Evolutionary conservation across 352 stramenopile species (phyloP), one percentile per base, ranked within the genome.

Genomic region (Thalassiosira sp.): DNA sequence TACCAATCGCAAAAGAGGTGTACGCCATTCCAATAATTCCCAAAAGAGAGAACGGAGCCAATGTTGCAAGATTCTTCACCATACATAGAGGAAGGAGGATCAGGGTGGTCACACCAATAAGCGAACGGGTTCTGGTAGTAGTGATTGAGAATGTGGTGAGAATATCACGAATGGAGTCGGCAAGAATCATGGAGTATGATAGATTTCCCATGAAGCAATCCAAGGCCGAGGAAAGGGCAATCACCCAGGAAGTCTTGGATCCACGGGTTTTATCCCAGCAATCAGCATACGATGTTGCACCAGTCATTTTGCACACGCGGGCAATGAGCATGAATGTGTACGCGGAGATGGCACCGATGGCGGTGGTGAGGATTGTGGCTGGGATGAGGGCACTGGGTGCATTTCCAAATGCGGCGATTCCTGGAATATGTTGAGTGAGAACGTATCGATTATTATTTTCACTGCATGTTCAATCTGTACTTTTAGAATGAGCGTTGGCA

Each of bases 241-340:
- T 67, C 37, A 84, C 76, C 70, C 76, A 84, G 18, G 62, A 42
- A 1, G 61, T 81, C 35, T 92, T 74, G 56, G 78, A 93, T 20
- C 81, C 79, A 24, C 93, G 81, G 5, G 77, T 87, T 51, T 85
- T 83, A 25, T 87, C 76, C 91, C 91, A 95, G 10, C 84, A 83
- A 64, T 94, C 87, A 5, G 79, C 66, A 69, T 94, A 94, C 2
- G 82, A 86, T 28, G 81, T 81, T 2, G 86, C 83, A 11, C 83
- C 76, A 5, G 84, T 90, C 46, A 89, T 81, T n/a, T 79, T 75
- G 78, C 91, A 95, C 0, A 92, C 81, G 15, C 88, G 83, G 10
- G 83, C 91, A 76, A 95, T 93, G 27, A 94, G 76, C 13, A 79
- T 82, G 79, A 95, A 95, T 25, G 76, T 91, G 79, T 94, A 95